phyloP scores from a whole-genome alignment of 345 rosid genomes.

The Populus tremula region DNA sequence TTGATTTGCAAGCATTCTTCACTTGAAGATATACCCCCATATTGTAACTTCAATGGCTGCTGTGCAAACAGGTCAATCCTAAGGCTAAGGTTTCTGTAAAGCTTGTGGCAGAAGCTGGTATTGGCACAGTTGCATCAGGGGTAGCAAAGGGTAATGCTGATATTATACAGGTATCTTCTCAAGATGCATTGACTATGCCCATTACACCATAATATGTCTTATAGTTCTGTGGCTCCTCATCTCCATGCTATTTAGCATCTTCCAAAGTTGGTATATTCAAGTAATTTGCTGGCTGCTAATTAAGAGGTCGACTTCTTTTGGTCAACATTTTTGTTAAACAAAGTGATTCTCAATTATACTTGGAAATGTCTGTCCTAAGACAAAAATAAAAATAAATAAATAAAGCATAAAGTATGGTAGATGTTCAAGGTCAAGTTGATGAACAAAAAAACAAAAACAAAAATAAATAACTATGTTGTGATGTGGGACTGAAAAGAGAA shows the following conservation, averaged over 20 bases:
- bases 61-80: conserved; percentile 70
- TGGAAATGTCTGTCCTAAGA: background rate
- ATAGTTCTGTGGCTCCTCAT: background rate
- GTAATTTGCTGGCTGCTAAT: background rate
- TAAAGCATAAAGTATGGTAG: background rate
- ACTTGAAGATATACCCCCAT: background rate
- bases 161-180: conserved; percentile 68
- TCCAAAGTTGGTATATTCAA: background rate
- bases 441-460: too few relatives aligned
- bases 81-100: conserved; percentile 97
- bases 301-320: background rate
- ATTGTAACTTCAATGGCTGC: conserved; percentile 13
- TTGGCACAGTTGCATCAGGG: conserved; percentile 98
- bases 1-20: conserved; percentile 5
- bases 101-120: conserved; percentile 98
- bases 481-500: too few relatives aligned
- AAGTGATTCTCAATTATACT: background rate
- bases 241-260: background rate
- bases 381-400: background rate
- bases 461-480: background rate
- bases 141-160: conserved; percentile 99
- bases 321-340: background rate
- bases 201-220: background rate
- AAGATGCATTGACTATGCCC: conserved; percentile 1
- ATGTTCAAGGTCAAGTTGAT: background rate